phyloP scores from a whole-genome alignment of 2,329 filamentous ascomycete species.

The Ophiostoma ulmi region DNA sequence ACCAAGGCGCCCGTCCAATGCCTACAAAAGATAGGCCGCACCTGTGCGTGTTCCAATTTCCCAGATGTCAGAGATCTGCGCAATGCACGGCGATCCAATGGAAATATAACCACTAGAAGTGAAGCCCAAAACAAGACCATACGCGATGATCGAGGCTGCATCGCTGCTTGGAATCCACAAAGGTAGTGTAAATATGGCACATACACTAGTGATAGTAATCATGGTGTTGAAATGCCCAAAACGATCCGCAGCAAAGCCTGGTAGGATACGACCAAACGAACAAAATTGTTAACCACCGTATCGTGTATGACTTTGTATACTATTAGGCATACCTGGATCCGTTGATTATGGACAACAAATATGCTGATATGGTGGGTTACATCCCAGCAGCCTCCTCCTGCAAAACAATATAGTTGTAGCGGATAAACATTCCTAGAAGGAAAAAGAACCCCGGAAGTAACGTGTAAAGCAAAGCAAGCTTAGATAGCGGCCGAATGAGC shows the following conservation, averaged over 20 bases:
- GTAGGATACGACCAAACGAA: not conserved
- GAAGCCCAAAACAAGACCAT: constrained; percentile 11
- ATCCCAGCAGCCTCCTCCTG: not conserved
- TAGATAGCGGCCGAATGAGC: not conserved
- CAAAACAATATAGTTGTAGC: not conserved
- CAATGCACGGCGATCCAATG: not conserved
- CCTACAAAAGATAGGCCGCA: not conserved
- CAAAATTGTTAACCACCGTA: not conserved
- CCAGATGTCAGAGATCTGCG: constrained; percentile 6
- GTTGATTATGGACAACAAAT: constrained; percentile 6
- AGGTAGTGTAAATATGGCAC: not conserved
- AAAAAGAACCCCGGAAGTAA: not conserved
- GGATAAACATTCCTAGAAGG: not conserved
- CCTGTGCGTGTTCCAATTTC: constrained; percentile 3
- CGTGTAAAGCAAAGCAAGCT: not conserved
- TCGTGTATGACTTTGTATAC: not conserved
- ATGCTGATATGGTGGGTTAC: not conserved
- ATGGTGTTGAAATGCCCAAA: not conserved
- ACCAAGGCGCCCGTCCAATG: not conserved
- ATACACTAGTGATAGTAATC: not conserved
- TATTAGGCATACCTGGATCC: not conserved
- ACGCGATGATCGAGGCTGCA: not conserved
- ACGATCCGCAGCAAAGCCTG: constrained; percentile 6
- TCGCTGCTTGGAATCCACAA: not conserved
- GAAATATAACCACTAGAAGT: constrained; percentile 3